Base-by-base conservation (phyloP, 2,329 filamentous ascomycete species). In the Cordyceps cateniannulata region DNA sequence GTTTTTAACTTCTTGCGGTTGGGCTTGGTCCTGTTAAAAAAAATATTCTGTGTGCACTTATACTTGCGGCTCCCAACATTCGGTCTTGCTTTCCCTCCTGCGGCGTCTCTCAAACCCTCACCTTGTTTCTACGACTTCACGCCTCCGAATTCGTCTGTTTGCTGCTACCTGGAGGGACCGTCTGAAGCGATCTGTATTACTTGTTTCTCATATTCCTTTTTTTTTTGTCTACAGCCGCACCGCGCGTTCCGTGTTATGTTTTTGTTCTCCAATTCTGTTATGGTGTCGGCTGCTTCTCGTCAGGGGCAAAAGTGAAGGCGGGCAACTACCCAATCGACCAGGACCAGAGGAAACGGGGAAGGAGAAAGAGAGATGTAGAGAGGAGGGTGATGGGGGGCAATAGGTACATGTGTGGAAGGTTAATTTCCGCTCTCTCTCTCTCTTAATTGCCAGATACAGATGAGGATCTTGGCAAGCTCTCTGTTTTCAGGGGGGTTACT, bases 11-110 rank as follows among this genome's bases (percentile, higher is more conserved):
- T 51, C n/a, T 63, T 67, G 64, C 66, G 63, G 64, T 63, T 64
- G 29, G 58, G 55, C 18, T 62, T 44, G 60, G 53, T 63, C 63
- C 57, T 48, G 45, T 50, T 54, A 35, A 49, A 38, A 66, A 62
- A 68, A 68, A 69, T 69, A 68, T 66, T 70, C 70, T 68, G 64
- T 69, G 66, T 71, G 69, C 72, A 57, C 71, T 70, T 64, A 70
- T 70, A 69, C 66, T 70, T 72, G 68, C 67, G 63, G 68, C 67
- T 65, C 65, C 63, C 63, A 35, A 65, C 67, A 68, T 29, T 42
- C 22, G 24, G 45, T 48, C 54, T n/a, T 48, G 20, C 22, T 40
- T 49, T 49, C 8, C 27, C 48, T 32, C 10, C 8, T 9, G 38
- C 38, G 24, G 48, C 69, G 4, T 25, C 53, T 20, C n/a, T 18